Base-by-base conservation (phyloP, 106 monocot genomes). In the Allium sativum region DNA sequence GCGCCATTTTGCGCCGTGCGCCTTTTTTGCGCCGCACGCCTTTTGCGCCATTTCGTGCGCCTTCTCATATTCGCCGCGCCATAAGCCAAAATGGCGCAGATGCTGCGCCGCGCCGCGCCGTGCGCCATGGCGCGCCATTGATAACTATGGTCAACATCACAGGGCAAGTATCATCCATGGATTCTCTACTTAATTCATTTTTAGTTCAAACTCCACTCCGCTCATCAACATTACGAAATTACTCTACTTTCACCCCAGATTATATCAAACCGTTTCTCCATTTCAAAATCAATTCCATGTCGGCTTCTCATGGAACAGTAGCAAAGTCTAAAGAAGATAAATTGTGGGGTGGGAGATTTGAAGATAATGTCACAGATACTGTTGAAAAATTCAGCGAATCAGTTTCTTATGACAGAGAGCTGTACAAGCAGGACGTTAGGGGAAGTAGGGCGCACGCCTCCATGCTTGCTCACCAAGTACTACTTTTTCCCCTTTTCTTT, bases 301-400 rank as follows among this genome's bases (percentile, higher is more conserved):
- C 45, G 3, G 12, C 62, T 18, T 12, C 18, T 4, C 42, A 44
- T 7, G 59, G 43, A 12, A 20, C 40, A 14, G 21, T 20, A 22
- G 57, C 57, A 11, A 40, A 9, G 59, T 42, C 21, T 16, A 42
- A 86, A 73, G 90, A 90, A 79, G 53, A 31, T 61, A 96, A 96
- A 75, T 80, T 96, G 0, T 90, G 94, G 94, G 94, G 94, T 20
- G 94, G 90, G 31, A 76, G 90, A 15, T 87, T 87, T 71, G 77
- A 96, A 77, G 87, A 84, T 12, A 81, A 81, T 62, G 84, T 87
- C 45, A 87, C 83, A 62, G 87, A 96, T 21, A 90, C 81, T 11
- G 86, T 90, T 11, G 90, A 90, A 73, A 71, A 66, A 40, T 96
- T 96, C 75, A 84, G 80, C 64, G 95, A 96, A 79, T 96, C 95